These are phyloP conservation scores for Sarocladium oryzae DNA, from an alignment of 2,329 filamentous ascomycete genomes.

Conservation along the genomic window DNA sequence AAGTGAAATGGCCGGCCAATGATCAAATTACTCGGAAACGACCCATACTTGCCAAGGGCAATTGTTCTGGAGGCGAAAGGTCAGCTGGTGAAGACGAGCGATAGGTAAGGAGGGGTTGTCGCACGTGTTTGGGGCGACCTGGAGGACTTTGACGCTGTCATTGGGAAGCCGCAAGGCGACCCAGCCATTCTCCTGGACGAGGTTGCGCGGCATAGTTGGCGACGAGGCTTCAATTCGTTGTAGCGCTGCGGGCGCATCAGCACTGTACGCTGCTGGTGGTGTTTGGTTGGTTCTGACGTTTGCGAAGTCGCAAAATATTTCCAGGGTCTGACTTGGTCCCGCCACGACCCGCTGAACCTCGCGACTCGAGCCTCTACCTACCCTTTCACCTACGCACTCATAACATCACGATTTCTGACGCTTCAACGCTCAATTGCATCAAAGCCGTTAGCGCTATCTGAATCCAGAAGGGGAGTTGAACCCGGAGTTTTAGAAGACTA, in stretches of 20 bases:
- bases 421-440: not conserved
- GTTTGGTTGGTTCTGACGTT: not conserved
- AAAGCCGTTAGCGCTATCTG: too few species aligned
- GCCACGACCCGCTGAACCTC: not conserved
- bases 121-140: constrained; percentile 56
- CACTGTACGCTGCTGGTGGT: not conserved
- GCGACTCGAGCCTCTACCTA: not conserved
- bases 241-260: not conserved
- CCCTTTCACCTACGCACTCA: not conserved
- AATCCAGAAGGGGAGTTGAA: too few species aligned
- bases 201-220: constrained; percentile 24
- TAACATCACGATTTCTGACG: not conserved
- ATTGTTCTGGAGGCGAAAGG: constrained; percentile 56
- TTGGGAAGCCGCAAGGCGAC: constrained; percentile 54
- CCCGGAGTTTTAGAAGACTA: too few species aligned
- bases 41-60: constrained; percentile 86
- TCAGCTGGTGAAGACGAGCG: constrained; percentile 3
- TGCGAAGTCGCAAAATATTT: constrained; percentile 6
- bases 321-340: constrained; percentile 7
- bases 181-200: constrained; percentile 51
- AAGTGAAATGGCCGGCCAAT: constrained; percentile 87
- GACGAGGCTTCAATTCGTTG: not conserved
- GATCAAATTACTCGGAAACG: constrained; percentile 82
- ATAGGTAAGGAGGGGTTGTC: constrained; percentile 13
- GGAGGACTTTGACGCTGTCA: constrained; percentile 49